These are phyloP conservation scores for Chamaenerion angustifolium DNA, from an alignment of 345 rosid species.

Conservation along the genomic window DNA sequence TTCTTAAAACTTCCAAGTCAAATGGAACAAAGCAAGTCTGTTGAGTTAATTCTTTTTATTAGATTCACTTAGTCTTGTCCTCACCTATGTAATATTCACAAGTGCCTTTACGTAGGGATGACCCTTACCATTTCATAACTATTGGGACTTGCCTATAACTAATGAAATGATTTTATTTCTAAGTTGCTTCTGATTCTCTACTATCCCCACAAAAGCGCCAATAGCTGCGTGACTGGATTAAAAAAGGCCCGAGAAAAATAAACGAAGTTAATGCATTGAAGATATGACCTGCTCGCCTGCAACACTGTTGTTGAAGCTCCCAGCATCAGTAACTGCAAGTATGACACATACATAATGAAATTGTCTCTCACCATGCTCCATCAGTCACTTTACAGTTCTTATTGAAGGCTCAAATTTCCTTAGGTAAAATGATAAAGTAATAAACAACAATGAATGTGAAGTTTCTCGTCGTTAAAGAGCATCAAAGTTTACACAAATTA, in stretches of 20 bases:
- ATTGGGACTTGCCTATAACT: no score
- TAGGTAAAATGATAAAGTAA: no score
- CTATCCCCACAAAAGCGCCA: not conserved
- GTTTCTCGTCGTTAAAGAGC: no score
- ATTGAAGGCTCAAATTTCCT: not conserved
- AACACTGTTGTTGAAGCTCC: constrained; percentile 80
- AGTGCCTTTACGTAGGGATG: no score
- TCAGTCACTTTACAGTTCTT: not conserved
- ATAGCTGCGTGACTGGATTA: not conserved
- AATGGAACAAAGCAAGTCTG: no score
- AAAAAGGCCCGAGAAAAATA: not conserved
- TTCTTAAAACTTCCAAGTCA: no score
- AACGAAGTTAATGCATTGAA: not conserved
- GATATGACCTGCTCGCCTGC: constrained; percentile 60
- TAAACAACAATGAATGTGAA: no score
- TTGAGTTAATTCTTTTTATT: no score
- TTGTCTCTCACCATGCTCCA: not conserved
- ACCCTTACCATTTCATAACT: no score
- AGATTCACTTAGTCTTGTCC: no score
- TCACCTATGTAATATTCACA: no score
- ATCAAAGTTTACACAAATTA: no score
- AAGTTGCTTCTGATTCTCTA: not conserved
- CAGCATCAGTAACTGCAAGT: constrained; percentile 62
- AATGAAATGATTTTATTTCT: not conserved
- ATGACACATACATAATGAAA: not conserved